Evolutionary conservation across 257 asterid genomes (phyloP).

Genomic region (Verbena officinalis): DNA sequence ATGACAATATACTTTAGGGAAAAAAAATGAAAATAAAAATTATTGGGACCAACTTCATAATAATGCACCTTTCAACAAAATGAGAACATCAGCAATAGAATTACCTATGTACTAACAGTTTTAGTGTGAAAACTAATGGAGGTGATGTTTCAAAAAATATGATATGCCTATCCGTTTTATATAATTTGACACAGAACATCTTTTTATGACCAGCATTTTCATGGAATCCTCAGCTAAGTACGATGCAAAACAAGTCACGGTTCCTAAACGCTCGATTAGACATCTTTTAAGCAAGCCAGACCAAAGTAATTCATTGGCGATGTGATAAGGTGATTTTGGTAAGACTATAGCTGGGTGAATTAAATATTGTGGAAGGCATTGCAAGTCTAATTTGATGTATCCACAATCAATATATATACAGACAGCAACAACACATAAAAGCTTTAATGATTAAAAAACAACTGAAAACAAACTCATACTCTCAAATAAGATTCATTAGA

Average conservation of each 20-base stretch:
- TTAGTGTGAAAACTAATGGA: neutral
- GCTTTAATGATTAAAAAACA: neutral
- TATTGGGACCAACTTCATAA: neutral
- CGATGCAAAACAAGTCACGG: no score
- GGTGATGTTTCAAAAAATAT: neutral
- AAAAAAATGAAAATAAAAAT: neutral
- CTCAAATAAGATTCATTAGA: conserved; percentile 8
- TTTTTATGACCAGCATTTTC: neutral
- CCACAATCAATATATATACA: neutral
- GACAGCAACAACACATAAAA: conserved; percentile 1
- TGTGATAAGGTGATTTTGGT: no score
- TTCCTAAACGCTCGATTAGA: no score
- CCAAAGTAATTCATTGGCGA: neutral
- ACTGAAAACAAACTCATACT: neutral
- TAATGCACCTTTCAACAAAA: neutral
- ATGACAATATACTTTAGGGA: conserved; percentile 1
- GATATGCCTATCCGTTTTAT: neutral
- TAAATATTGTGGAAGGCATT: conserved; percentile 5
- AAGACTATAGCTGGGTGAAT: conserved; percentile 2
- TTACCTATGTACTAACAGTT: neutral
- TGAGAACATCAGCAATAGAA: neutral
- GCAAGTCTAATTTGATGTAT: neutral
- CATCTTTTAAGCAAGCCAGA: no score
- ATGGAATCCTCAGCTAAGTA: no score
- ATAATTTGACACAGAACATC: neutral